Conservation (phyloP, 2,329 filamentous ascomycete genomes). For the Fonsecaea monophora region DNA sequence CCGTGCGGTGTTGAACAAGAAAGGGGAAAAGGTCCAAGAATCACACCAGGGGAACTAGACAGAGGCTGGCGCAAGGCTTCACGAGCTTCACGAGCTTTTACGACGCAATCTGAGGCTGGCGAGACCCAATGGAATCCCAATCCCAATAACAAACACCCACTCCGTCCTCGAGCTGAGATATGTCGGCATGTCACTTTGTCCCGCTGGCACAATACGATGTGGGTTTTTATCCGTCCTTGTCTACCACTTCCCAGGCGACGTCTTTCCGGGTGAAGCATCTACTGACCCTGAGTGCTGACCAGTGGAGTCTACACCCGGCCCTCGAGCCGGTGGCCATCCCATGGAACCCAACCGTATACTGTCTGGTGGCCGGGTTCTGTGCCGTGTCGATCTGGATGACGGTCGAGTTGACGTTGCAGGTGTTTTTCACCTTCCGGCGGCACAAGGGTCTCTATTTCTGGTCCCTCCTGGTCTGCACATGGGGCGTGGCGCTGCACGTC, state of each 20-base stretch:
- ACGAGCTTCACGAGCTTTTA: too few relatives aligned
- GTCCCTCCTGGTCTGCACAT: constrained; percentile 13
- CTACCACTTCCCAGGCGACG: not conserved
- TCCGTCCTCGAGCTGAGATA: constrained; percentile 10
- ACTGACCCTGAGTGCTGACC: not conserved
- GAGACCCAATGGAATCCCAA: constrained; percentile 6
- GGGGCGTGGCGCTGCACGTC: constrained; percentile 12
- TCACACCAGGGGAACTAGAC: too few relatives aligned
- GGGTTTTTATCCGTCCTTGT: not conserved
- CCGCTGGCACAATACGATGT: constrained; percentile 11
- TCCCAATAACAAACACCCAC: not conserved
- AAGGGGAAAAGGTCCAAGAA: too few relatives aligned
- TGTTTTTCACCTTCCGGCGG: constrained; percentile 13
- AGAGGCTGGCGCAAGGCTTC: too few relatives aligned
- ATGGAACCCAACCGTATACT: constrained; percentile 12
- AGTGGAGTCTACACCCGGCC: constrained; percentile 15
- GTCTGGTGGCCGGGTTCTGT: constrained; percentile 5
- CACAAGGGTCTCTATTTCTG: constrained; percentile 14
- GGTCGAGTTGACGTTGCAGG: constrained; percentile 12
- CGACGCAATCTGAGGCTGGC: not conserved
- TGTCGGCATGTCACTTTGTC: constrained; percentile 16
- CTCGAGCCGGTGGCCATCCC: not conserved
- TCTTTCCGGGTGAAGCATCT: not conserved
- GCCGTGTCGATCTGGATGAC: constrained; percentile 13
- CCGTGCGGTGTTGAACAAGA: too few relatives aligned